Evolutionary conservation across 306 rosid species (phyloP).

Genomic region (Malus orientalis): DNA sequence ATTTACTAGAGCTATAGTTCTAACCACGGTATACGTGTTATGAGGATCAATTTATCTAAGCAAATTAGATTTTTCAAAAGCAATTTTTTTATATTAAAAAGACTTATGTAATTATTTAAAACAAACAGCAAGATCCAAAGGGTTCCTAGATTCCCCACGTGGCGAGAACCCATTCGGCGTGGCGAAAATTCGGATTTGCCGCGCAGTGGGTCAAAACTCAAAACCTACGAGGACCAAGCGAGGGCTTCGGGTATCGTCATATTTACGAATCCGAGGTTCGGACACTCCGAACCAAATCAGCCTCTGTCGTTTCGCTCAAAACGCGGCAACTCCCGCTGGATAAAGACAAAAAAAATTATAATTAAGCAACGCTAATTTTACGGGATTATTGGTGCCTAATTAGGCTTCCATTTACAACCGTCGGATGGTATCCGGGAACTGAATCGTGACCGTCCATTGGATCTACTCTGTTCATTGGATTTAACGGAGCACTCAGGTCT

Average conservation of each 20-base stretch:
- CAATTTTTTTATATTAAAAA: no score
- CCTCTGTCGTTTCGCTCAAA: conserved; percentile 14
- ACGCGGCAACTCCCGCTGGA: conserved; percentile 14
- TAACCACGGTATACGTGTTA: no score
- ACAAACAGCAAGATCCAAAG: not conserved
- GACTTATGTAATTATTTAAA: no score
- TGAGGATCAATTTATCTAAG: no score
- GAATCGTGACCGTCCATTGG: conserved; percentile 10
- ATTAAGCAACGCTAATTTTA: conserved; percentile 7
- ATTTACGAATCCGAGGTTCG: conserved; percentile 31
- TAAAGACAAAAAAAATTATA: conserved; percentile 23
- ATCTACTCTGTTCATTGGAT: not conserved
- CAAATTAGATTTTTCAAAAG: no score
- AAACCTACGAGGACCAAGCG: conserved; percentile 19
- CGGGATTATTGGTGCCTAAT: not conserved
- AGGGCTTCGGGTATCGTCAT: conserved; percentile 44
- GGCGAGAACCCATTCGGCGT: not conserved
- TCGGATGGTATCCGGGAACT: conserved; percentile 14
- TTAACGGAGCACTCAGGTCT: not conserved
- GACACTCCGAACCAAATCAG: conserved; percentile 19
- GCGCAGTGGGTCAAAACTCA: conserved; percentile 43
- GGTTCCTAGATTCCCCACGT: conserved; percentile 19
- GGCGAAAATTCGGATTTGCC: conserved; percentile 72
- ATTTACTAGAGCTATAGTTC: no score
- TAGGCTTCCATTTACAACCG: conserved; percentile 11